A percentile compares a stretch with the other conserved stretches of the same genome.
phyloP scores from a whole-genome alignment of 2,329 filamentous ascomycete species.

The Aspergillus cejpii region DNA sequence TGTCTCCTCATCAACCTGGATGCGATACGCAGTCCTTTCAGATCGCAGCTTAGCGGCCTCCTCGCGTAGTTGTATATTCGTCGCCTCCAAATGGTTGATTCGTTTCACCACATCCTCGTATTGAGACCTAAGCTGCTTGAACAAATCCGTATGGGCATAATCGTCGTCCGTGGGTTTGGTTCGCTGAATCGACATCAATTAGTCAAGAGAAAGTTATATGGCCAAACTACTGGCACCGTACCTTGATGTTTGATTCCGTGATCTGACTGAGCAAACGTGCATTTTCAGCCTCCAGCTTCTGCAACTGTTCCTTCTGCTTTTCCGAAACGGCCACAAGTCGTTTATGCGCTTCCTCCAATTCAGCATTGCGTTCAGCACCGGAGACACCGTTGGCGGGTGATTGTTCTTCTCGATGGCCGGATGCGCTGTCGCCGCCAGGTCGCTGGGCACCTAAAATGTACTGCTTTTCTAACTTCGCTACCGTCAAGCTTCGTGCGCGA shows the following conservation, averaged over 20 bases:
- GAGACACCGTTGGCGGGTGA: constrained; percentile 52
- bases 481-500: constrained; percentile 76
- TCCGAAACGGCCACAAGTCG: constrained; percentile 68
- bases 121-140: constrained; percentile 83
- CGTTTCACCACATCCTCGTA: constrained; percentile 89
- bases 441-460: constrained; percentile 62
- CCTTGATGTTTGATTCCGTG: constrained; percentile 59
- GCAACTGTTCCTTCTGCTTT: constrained; percentile 84
- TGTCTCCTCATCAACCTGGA: constrained; percentile 73
- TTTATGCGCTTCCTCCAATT: constrained; percentile 67
- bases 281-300: constrained; percentile 70
- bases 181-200: constrained; percentile 38
- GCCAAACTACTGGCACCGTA: constrained; percentile 24
- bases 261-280: constrained; percentile 69
- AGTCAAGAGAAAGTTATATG: not conserved
- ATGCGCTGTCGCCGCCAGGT: constrained; percentile 43
- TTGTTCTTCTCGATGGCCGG: constrained; percentile 47
- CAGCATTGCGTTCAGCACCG: constrained; percentile 53
- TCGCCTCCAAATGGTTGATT: constrained; percentile 84
- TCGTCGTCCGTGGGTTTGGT: constrained; percentile 82
- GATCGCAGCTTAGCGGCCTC: constrained; percentile 78
- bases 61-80: constrained; percentile 75
- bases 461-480: constrained; percentile 86
- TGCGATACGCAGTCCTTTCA: constrained; percentile 75
- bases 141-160: constrained; percentile 84